Evolutionary conservation across 2,329 filamentous ascomycete species (phyloP), one percentile per base, ranked within the genome.

Genomic region (Bertia moriformis): DNA sequence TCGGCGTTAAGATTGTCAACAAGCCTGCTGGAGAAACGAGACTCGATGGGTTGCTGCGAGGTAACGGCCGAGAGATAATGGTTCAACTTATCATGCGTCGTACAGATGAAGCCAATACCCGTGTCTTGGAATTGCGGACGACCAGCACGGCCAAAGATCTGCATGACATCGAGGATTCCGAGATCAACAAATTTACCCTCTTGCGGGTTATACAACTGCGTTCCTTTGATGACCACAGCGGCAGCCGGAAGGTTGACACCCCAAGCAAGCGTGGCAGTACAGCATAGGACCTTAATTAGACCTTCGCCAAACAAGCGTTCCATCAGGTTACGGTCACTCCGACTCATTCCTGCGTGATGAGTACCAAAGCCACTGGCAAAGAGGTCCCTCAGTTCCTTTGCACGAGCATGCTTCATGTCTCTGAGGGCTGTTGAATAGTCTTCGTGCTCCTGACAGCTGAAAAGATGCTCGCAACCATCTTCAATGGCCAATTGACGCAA

Each of bases 1-100:
- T 98, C 91, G 0, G 91, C 91, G 48, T 98, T 98, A 42, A 98
- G 62, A 47, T 98, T 98, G 56, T 98, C 91, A 2, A 98, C 88
- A 10, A 98, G 66, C 57, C 93, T 93, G 20, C 83, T 73, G 1
- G 88, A 95, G 53, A 98, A 95, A 42, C 79, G 82, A n/a, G 89
- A 96, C 52, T 98, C 91, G 44, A 98, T 98, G 0, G 93, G 91
- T 46, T 93, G 81, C 54, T 98, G 91, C 46, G 94, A 84, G 7
- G 91, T 98, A 2, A 98, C 84, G 2, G 91, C 88, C 30, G 81
- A 81, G 36, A 96, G 66, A 54, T 98, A 98, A 55, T 98, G 89
- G 19, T 81, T 65, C 5, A 98, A 66, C 54, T 88, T 94, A 57
- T 95, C 88, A n/a, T 88, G 82, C 0, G 86, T 93, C 0, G 93